These are phyloP conservation scores for Leptomonas seymouri DNA, from an alignment of 208 protist species.

Conservation along the genomic window DNA sequence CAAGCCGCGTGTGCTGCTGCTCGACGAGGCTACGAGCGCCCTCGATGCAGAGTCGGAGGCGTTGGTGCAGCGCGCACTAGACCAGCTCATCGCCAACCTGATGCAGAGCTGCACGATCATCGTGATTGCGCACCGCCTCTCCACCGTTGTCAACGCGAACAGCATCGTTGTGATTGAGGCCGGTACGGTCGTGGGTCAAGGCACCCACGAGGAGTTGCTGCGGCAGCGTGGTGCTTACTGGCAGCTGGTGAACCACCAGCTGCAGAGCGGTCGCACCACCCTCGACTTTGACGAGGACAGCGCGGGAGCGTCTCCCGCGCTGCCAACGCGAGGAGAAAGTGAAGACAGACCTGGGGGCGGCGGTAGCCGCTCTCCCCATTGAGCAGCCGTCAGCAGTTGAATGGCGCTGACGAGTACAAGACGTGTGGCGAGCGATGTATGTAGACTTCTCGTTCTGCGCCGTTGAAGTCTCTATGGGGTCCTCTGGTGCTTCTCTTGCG, in stretches of 20 bases:
- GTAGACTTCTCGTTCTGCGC: too few species aligned
- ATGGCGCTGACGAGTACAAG: too few species aligned
- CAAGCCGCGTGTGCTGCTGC: constrained; percentile 68
- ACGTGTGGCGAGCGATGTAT: too few species aligned
- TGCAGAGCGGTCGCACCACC: constrained; percentile 37
- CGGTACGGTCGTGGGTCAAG: constrained; percentile 52
- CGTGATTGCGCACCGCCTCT: constrained; percentile 67
- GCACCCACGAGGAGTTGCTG: constrained; percentile 55
- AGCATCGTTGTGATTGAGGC: constrained; percentile 62
- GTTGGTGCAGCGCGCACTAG: constrained; percentile 91
- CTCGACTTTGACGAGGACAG: constrained; percentile 44
- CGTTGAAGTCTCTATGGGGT: too few species aligned
- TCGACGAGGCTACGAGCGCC: constrained; percentile 95
- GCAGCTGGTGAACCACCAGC: constrained; percentile 42
- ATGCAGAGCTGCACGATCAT: constrained; percentile 68
- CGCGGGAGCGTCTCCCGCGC: constrained; percentile 10
- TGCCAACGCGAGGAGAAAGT: background rate
- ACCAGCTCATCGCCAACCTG: constrained; percentile 47
- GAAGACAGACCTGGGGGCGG: constrained; percentile 1
- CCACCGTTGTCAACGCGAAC: constrained; percentile 59
- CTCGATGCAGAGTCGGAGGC: constrained; percentile 82
- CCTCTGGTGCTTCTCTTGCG: too few species aligned
- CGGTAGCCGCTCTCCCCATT: background rate
- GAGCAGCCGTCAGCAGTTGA: background rate
- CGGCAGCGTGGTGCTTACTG: constrained; percentile 36